Percentiles rank a stretch among this genome's conserved stretches.
These are phyloP conservation scores for Phanerochaete carnosa DNA, from an alignment of 768 basidiomycete species.

Conservation along the genomic window DNA sequence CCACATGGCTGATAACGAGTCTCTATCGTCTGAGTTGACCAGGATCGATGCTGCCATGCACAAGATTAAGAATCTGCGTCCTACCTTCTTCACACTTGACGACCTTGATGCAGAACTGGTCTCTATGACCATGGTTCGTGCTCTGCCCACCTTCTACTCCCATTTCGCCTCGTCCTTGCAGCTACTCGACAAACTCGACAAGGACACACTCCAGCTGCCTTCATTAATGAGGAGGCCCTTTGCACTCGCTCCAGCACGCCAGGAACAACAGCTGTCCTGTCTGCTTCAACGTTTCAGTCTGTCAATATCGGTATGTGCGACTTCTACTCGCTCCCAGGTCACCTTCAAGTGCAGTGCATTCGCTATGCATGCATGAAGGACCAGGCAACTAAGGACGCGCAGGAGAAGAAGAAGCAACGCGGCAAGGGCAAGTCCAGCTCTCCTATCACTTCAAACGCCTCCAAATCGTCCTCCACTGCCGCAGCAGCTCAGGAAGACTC, in stretches of 20 bases:
- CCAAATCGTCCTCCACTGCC: no score
- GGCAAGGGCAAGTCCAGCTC: no score
- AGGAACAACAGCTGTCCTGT: neutral
- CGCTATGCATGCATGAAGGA: no score
- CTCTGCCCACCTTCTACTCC: neutral
- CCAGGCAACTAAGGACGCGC: no score
- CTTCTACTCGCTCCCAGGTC: no score
- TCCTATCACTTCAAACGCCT: no score
- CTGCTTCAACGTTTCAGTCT: neutral
- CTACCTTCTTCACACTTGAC: neutral
- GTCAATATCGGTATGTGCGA: no score
- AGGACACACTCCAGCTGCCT: neutral
- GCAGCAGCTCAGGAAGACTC: no score
- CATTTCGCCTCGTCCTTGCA: neutral
- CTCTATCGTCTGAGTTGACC: neutral
- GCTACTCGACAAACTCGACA: neutral
- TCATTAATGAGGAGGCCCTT: neutral
- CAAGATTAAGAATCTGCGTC: slow-evolving; percentile 1
- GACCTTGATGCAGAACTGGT: neutral
- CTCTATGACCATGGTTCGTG: neutral
- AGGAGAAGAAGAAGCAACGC: no score
- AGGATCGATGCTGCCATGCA: neutral
- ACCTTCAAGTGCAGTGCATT: no score
- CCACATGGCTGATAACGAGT: neutral
- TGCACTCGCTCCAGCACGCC: neutral